A percentile compares a stretch with the other conserved stretches of the same genome.
phyloP scores from a whole-genome alignment of 805 yeast species.

The Kodamaea jinghongensis region DNA sequence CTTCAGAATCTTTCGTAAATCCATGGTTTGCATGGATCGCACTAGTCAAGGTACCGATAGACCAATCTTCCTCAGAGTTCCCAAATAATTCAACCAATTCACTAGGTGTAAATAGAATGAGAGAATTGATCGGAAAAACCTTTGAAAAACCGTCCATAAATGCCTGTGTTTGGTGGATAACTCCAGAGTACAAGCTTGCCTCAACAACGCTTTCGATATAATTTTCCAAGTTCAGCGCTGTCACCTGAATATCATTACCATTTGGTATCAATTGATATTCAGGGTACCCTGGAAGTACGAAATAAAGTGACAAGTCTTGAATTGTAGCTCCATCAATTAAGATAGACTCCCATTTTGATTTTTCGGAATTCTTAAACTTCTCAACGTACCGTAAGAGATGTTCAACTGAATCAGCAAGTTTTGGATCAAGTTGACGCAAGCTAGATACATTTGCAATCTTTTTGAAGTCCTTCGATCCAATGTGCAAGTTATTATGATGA shows the following conservation, averaged over 20 bases:
- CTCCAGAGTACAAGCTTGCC: conserved; percentile 59
- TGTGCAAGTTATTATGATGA: conserved; percentile 1
- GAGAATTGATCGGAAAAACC: conserved; percentile 75
- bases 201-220: conserved; percentile 61
- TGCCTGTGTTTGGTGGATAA: conserved; percentile 58
- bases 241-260: conserved; percentile 54
- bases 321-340: conserved; percentile 41
- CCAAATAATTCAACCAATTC: conserved; percentile 77
- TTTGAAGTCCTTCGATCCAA: conserved; percentile 14
- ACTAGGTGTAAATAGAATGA: conserved; percentile 67
- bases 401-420: conserved; percentile 55
- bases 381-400: conserved; percentile 46
- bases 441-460: conserved; percentile 32
- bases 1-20: conserved; percentile 63
- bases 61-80: conserved; percentile 85
- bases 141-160: conserved; percentile 79
- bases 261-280: conserved; percentile 52
- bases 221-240: conserved; percentile 49
- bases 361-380: conserved; percentile 16
- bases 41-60: conserved; percentile 53
- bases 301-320: conserved; percentile 57
- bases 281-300: conserved; percentile 75
- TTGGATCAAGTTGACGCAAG: conserved; percentile 53
- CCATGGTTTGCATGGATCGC: conserved; percentile 88
- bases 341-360: conserved; percentile 16